Evolutionary conservation across 2,329 filamentous ascomycete species (phyloP), one percentile per base, ranked within the genome.

Genomic region (Ampelomyces quisqualis): DNA sequence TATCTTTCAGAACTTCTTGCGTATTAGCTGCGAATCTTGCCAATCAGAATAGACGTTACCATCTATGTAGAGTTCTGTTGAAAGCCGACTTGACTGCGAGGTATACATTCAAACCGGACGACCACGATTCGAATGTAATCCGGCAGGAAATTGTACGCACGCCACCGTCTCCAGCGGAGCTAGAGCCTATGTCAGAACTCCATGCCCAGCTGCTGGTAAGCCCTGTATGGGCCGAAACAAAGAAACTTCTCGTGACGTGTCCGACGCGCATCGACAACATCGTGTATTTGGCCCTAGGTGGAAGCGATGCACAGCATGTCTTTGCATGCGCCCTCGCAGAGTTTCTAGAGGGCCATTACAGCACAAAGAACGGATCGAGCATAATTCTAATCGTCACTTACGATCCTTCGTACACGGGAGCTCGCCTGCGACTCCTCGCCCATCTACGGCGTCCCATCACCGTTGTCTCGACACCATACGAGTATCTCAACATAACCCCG

Each of bases 401-500:
- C 19, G 43, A 42, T 19, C 28, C 39, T 0, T 11, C 5, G 1
- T 51, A 50, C 28, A 18, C 3, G 1, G 2, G 17, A 4, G 34
- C 40, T 8, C 11, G 37, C 4, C n/a, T n/a, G n/a, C 20, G 21
- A 1, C 7, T 42, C 5, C 37, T 46, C 18, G 19, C 27, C 3
- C 17, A 29, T 2, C 24, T 50, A 13, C 15, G 34, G 6, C 43
- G 34, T 3, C 38, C 38, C 5, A 43, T 45, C 2, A 38, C 22
- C 10, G 19, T 50, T 2, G 40, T 45, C n/a, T 38, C 40, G 2
- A 33, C 39, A 11, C 46, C 43, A 1, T 33, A 47, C 24, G 30
- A 47, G 13, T 45, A 43, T 26, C 36, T 45, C 32, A 13, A 35
- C 11, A 45, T 52, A 13, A 40, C 20, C 2, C 19, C 40, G 3